Conservation (phyloP, 2,329 filamentous ascomycete species). For the Colletotrichum tamarilloi region DNA sequence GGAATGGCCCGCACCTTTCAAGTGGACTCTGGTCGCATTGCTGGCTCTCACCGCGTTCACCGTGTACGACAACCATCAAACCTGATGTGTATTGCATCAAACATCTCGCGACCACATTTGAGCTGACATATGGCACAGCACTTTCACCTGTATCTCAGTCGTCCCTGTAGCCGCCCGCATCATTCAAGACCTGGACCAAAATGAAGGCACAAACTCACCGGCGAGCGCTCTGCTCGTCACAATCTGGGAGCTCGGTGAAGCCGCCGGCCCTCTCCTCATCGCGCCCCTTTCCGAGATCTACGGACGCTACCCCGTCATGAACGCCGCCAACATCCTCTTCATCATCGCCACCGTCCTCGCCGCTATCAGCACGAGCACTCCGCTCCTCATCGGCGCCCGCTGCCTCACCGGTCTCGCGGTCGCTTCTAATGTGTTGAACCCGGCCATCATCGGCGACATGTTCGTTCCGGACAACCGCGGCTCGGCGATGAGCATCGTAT, state of each 20-base stretch:
- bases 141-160: conserved; percentile 67
- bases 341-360: conserved; percentile 58
- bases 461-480: conserved; percentile 68
- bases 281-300: conserved; percentile 72
- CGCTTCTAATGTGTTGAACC: conserved; percentile 72
- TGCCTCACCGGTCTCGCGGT: conserved; percentile 71
- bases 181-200: conserved; percentile 56
- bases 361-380: conserved; percentile 57
- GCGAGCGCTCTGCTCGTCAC: conserved; percentile 73
- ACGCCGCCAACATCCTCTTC: conserved; percentile 63
- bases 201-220: conserved; percentile 52
- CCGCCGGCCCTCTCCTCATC: conserved; percentile 68
- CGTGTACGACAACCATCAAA: conserved; percentile 52
- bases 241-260: conserved; percentile 76
- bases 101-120: neutral
- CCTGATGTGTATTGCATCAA: neutral
- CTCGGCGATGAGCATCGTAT: conserved; percentile 66
- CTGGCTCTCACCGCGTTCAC: conserved; percentile 67
- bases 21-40: conserved; percentile 64
- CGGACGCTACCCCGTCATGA: conserved; percentile 66
- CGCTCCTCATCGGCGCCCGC: conserved; percentile 63
- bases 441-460: conserved; percentile 73
- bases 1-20: conserved; percentile 63
- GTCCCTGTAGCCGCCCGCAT: conserved; percentile 65
- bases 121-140: conserved; percentile 47